Conservation (phyloP, 345 rosid species). For the Dovyalis caffra region DNA sequence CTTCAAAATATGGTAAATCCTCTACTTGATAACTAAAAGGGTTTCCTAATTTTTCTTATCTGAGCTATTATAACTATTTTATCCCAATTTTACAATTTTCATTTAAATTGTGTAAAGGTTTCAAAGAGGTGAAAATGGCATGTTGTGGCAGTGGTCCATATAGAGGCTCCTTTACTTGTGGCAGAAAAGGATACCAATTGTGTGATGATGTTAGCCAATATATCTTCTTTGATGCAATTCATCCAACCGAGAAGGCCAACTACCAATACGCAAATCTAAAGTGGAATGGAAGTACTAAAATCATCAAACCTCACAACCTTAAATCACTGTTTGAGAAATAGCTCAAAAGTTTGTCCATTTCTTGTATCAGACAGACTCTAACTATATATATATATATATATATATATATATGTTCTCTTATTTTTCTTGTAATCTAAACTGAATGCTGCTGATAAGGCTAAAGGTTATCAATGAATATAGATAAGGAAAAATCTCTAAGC, state of each 20-base stretch:
- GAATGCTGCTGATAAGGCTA: too few species aligned
- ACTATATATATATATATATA: too few species aligned
- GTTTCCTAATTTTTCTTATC: neutral
- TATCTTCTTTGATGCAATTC: conserved; percentile 35
- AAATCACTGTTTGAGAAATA: neutral
- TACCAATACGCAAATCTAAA: neutral
- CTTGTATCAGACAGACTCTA: too few species aligned
- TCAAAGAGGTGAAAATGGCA: conserved; percentile 4
- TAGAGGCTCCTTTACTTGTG: conserved; percentile 8
- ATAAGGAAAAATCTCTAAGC: too few species aligned
- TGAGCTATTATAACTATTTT: neutral
- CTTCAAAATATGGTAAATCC: conserved; percentile 19
- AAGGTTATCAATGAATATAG: too few species aligned
- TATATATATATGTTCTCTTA: too few species aligned
- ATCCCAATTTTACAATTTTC: neutral
- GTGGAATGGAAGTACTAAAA: conserved; percentile 12
- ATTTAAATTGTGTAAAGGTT: neutral
- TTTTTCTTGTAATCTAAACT: too few species aligned
- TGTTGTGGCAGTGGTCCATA: conserved; percentile 20
- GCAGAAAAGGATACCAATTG: conserved; percentile 13
- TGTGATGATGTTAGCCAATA: conserved; percentile 25
- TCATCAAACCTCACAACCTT: neutral
- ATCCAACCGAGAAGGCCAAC: conserved; percentile 31
- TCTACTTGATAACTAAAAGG: neutral
- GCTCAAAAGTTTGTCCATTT: too few species aligned